A percentile compares a stretch with the other conserved stretches of the same genome.
These are phyloP conservation scores for Angophora floribunda DNA, from an alignment of 345 rosid genomes.

Conservation along the genomic window DNA sequence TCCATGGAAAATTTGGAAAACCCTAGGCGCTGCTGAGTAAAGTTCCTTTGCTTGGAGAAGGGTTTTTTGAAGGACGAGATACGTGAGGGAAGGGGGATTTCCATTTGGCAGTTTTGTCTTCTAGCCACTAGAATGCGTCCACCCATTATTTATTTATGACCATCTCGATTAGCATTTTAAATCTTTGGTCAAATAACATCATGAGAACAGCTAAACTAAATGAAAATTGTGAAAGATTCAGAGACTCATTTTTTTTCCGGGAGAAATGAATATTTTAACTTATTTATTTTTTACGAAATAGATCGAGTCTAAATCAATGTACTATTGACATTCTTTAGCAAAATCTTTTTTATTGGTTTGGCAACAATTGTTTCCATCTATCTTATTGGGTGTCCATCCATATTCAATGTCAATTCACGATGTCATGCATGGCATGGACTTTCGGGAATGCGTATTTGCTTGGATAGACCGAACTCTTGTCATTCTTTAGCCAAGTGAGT, in stretches of 20 bases:
- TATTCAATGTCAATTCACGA: not conserved
- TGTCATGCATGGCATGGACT: not conserved
- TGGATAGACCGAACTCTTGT: not conserved
- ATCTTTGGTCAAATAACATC: not conserved
- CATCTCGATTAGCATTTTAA: not conserved
- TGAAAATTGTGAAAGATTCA: not conserved
- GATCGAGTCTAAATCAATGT: not conserved
- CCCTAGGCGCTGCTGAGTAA: not conserved
- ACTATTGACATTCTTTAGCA: not conserved
- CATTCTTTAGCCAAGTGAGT: not conserved
- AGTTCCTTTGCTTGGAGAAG: not conserved
- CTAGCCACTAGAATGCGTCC: not conserved
- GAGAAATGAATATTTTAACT: too few species aligned
- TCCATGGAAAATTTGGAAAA: not conserved
- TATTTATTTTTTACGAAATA: too few species aligned
- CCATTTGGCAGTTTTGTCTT: not conserved
- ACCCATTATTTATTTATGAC: not conserved
- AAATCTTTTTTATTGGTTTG: not conserved
- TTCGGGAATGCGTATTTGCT: not conserved
- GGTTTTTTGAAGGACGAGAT: not conserved
- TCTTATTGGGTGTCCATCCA: not conserved
- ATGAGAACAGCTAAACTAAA: not conserved
- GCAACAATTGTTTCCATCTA: not conserved
- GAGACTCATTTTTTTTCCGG: accelerated
- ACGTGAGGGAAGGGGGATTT: not conserved